Percentiles rank a stretch among this genome's conserved stretches.
phyloP scores from a whole-genome alignment of 2,329 filamentous ascomycete species.

The Sporothrix globosa region DNA sequence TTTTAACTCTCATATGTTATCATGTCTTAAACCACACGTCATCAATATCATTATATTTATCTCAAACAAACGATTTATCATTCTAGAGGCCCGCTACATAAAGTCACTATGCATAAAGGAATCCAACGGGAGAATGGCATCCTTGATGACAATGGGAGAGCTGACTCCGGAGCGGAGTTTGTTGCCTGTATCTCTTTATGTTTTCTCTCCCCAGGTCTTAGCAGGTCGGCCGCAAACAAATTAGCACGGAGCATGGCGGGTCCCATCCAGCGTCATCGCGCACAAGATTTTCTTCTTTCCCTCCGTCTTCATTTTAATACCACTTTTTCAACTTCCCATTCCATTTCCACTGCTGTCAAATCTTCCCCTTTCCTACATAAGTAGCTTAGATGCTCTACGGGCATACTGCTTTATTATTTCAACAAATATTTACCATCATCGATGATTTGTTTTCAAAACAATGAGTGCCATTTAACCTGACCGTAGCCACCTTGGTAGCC shows the following conservation, averaged over 20 bases:
- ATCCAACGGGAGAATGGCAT: neutral
- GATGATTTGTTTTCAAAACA: neutral
- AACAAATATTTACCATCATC: neutral
- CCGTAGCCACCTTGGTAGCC: neutral
- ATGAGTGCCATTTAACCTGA: neutral
- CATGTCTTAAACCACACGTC: neutral
- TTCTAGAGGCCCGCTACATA: neutral
- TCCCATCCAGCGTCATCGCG: neutral
- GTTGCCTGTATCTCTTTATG: neutral
- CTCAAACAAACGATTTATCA: neutral
- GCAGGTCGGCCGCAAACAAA: neutral
- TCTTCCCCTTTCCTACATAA: neutral
- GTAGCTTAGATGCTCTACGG: neutral
- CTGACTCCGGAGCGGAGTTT: neutral
- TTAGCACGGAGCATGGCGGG: neutral
- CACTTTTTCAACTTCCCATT: neutral
- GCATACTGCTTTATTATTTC: neutral
- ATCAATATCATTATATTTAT: neutral
- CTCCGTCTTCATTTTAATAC: neutral
- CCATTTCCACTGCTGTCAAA: neutral
- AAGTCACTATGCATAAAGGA: neutral
- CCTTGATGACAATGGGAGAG: neutral
- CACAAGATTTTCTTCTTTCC: neutral
- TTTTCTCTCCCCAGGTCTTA: neutral
- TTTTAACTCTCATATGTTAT: slow-evolving; percentile 5